Conservation (phyloP, 2,329 filamentous ascomycete genomes). For the Nothophaeocryptopus gaeumannii region DNA sequence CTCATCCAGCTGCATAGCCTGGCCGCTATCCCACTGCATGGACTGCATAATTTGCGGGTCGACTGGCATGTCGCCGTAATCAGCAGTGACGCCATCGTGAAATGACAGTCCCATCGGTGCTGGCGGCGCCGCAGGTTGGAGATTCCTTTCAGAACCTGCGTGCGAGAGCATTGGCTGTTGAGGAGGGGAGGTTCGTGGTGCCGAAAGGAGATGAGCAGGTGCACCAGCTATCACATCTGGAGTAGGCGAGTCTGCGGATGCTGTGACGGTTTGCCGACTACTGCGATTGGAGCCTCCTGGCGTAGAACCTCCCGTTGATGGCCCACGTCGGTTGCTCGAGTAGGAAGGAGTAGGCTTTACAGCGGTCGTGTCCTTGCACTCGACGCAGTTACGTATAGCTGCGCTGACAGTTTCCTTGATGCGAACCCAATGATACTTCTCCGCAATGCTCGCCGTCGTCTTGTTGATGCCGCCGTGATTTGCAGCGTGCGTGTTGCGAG, state of each 20-base stretch:
- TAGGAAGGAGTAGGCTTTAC: conserved; percentile 20
- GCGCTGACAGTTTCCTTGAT: conserved; percentile 97
- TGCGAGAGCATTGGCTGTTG: too few relatives aligned
- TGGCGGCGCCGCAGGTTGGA: too few relatives aligned
- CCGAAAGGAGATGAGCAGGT: not conserved
- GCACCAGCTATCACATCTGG: conserved; percentile 10
- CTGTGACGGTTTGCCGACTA: conserved; percentile 12
- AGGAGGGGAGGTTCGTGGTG: too few relatives aligned
- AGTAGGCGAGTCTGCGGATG: conserved; percentile 13
- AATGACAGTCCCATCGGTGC: too few relatives aligned
- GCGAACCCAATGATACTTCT: conserved; percentile 93
- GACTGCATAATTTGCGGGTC: too few relatives aligned
- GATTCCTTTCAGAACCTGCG: too few relatives aligned
- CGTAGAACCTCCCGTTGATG: conserved; percentile 5
- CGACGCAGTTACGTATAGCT: conserved; percentile 84
- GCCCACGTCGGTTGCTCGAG: conserved; percentile 7
- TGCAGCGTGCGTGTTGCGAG: conserved; percentile 68
- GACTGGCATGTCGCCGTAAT: too few relatives aligned
- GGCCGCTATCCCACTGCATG: too few relatives aligned
- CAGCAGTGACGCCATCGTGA: too few relatives aligned
- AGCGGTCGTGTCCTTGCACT: conserved; percentile 75
- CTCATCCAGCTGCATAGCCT: too few relatives aligned
- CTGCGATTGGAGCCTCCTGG: not conserved
- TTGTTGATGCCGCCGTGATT: conserved; percentile 96
- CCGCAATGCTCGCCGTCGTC: conserved; percentile 88